Conservation (phyloP, 805 yeast species). For the Blastobotrys chiropterorum region DNA sequence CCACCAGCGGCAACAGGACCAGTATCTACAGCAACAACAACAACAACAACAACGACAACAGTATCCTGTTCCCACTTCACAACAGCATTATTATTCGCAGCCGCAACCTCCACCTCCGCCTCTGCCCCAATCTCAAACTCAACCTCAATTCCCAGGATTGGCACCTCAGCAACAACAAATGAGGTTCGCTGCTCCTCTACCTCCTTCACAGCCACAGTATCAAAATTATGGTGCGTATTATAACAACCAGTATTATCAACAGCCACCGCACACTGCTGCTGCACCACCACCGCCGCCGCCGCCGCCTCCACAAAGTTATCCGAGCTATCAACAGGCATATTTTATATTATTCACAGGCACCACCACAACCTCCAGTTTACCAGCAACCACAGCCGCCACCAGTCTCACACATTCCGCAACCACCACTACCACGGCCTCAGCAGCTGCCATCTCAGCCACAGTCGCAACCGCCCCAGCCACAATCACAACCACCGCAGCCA, state of each 20-base stretch:
- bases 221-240: background rate
- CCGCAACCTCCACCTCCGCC: background rate
- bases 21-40: background rate
- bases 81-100: background rate
- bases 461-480: background rate
- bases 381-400: background rate
- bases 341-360: background rate
- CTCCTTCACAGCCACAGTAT: background rate
- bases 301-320: background rate
- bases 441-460: background rate
- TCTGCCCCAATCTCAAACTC: background rate
- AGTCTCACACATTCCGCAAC: background rate
- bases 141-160: background rate
- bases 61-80: background rate
- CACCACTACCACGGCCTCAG: background rate
- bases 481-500: background rate
- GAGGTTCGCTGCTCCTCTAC: background rate
- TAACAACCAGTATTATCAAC: background rate
- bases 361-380: background rate
- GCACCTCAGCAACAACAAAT: background rate
- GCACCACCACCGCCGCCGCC: background rate
- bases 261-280: background rate
- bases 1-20: background rate
- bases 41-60: constrained; percentile 1
- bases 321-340: background rate